Base-by-base conservation (phyloP, 352 stramenopile species). In the Globisporangium echinulatum region DNA sequence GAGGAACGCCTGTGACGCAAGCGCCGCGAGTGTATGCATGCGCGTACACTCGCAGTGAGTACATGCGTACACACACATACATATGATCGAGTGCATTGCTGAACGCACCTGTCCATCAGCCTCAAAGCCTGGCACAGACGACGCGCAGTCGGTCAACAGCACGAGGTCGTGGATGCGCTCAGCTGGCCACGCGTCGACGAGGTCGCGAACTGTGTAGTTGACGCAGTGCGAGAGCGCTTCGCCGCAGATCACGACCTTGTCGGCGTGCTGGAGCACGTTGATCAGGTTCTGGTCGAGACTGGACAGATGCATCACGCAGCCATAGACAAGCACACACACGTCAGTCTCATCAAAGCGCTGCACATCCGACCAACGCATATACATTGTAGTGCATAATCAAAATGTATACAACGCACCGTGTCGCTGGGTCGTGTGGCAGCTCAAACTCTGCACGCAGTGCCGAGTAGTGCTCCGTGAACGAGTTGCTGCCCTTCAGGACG, bases 181-280 rank as follows among this genome's bases (percentile, higher is more conserved):
- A 36, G 69, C 70, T 1, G 89, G 81, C 90, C 88, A 98, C 33
- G 84, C 65, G 19, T 82, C 69, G 0, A 96, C 75, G 46, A 99
- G 80, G 63, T 98, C 94, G 15, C 94, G 77, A 8, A 97, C 71
- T 0, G 96, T 98, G 75, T 97, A 98, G 70, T 99, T 98, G 38
- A 99, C 95, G 74, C 96, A 99, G 71, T 99, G 96, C 46, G 90
- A 98, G 61, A 96, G 75, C 7, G 96, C 95, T 70, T 99, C 92
- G 33, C 96, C 96, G 56, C 90, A 97, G 42, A 99, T 75, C 13
- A 97, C 62, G 2, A 99, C 81, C 54, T 82, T 80, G 69, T 90
- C 80, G 4, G 84, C 80, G n/a, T 76, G 74, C 70, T 85, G 85
- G 56, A 99, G 82, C 19, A 78, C 76, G 17, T 88, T 74, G 50